A percentile compares a stretch with the other conserved stretches of the same genome.
Conservation (phyloP, 306 rosid species). For the Lathyrus oleraceus region DNA sequence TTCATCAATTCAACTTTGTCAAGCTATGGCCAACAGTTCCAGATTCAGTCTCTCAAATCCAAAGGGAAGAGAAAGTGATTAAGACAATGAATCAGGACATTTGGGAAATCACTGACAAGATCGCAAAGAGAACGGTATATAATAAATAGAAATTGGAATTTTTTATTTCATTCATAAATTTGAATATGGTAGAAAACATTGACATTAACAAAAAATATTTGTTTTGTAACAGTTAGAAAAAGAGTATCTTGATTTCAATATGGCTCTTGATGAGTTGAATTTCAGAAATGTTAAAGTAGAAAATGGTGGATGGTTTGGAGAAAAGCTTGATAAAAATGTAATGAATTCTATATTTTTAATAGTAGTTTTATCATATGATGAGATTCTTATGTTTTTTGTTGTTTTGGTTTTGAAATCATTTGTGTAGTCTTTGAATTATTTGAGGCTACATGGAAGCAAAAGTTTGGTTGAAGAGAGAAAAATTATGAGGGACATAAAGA, state of each 20-base stretch:
- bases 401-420: constrained; percentile 12
- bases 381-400: neutral
- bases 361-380: neutral
- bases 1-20: constrained; percentile 33
- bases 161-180: neutral
- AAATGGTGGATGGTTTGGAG: neutral
- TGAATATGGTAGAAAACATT: neutral
- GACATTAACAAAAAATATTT: neutral
- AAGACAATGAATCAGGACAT: constrained; percentile 16
- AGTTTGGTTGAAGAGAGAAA: constrained; percentile 27
- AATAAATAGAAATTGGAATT: neutral
- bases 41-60: constrained; percentile 21
- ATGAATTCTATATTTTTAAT: neutral
- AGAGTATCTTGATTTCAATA: neutral
- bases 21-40: constrained; percentile 34
- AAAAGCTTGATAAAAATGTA: constrained; percentile 30
- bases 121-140: constrained; percentile 23
- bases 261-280: constrained; percentile 39
- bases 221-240: constrained; percentile 17
- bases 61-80: neutral
- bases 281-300: neutral
- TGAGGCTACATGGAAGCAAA: constrained; percentile 28
- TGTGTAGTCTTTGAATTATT: constrained; percentile 24
- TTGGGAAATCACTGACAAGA: neutral
- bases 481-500: constrained; percentile 21